Base-by-base conservation (phyloP, 2,329 filamentous ascomycete genomes). In the Trichoderma harzianum region DNA sequence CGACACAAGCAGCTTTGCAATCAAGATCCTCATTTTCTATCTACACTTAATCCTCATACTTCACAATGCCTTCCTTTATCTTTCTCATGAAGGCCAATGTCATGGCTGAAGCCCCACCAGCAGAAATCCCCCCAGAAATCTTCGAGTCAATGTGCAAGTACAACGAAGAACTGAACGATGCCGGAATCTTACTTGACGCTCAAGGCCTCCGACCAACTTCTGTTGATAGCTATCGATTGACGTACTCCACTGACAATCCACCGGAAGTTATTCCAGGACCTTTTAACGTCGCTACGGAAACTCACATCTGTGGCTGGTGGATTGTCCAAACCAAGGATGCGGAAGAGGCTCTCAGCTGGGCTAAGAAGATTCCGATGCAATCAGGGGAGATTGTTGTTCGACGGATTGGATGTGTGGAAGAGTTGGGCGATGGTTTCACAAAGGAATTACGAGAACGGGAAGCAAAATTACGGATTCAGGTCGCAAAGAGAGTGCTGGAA, bases 301-400 rank as follows among this genome's bases (percentile, higher is more conserved):
- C 66, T 2, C 75, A 79, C 21, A 74, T 80, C 3, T 78, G 76
- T 14, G 79, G 78, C 0, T 80, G 75, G 76, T 81, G 79, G 79
- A 75, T 81, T 24, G 67, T 81, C 11, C 75, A 77, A 72, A 75
- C 75, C 0, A 75, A 75, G 64, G 74, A 77, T 21, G 74, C 74
- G 7, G 76, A 80, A 6, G 79, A 80, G 70, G 78, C 78, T 2
- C 68, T 80, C 11, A 24, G 30, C 10, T 81, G 79, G 79, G 79
- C 79, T 0, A 76, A 76, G 72, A 78, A 78, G 64, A 72, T 77
- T n/a, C 77, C 76, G 0, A 78, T 81, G 61, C 74, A 76, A 32
- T 58, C 70, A 3, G 77, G 76, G 1, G 76, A 77, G 61, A 64
- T 80, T 8, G 67, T 78, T 10, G 73, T 79, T 28, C 74, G 78